Percentiles rank a stretch among this genome's conserved stretches.
Evolutionary conservation across 495 filamentous ascomycete genomes (phyloP).

Genomic region (Penicillium roqueforti): DNA sequence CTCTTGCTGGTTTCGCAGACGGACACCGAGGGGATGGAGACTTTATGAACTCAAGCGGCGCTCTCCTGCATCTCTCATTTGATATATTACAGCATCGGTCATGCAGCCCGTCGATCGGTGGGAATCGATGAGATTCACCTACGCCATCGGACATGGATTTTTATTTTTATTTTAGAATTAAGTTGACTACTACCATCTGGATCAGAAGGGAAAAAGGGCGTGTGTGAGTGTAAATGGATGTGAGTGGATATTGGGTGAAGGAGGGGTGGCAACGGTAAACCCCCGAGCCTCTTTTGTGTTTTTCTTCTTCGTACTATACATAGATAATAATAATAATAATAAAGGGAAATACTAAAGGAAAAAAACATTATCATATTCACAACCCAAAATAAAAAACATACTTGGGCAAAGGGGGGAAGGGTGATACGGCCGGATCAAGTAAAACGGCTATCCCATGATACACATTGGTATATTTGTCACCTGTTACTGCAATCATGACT

Average conservation of each 20-base stretch:
- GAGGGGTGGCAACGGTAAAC: slow-evolving; percentile 24
- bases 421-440: slow-evolving; percentile 32
- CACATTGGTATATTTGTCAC: slow-evolving; percentile 35
- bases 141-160: slow-evolving; percentile 17
- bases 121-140: slow-evolving; percentile 30
- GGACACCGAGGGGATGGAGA: slow-evolving; percentile 28
- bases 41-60: slow-evolving; percentile 38
- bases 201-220: background rate
- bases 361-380: slow-evolving; percentile 6
- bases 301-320: slow-evolving; percentile 5
- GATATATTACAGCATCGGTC: slow-evolving; percentile 48
- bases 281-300: slow-evolving; percentile 15
- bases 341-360: background rate
- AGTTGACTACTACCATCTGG: slow-evolving; percentile 5
- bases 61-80: slow-evolving; percentile 51
- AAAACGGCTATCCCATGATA: slow-evolving; percentile 29
- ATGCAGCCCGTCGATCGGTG: slow-evolving; percentile 47
- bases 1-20: slow-evolving; percentile 29
- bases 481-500: slow-evolving; percentile 39
- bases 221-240: slow-evolving; percentile 1
- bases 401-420: slow-evolving; percentile 27
- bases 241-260: slow-evolving; percentile 11
- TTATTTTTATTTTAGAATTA: slow-evolving; percentile 5
- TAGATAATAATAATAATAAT: slow-evolving; percentile 5
- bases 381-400: slow-evolving; percentile 16